Conservation (phyloP, 208 protist genomes). For the Crithidia sp. region DNA sequence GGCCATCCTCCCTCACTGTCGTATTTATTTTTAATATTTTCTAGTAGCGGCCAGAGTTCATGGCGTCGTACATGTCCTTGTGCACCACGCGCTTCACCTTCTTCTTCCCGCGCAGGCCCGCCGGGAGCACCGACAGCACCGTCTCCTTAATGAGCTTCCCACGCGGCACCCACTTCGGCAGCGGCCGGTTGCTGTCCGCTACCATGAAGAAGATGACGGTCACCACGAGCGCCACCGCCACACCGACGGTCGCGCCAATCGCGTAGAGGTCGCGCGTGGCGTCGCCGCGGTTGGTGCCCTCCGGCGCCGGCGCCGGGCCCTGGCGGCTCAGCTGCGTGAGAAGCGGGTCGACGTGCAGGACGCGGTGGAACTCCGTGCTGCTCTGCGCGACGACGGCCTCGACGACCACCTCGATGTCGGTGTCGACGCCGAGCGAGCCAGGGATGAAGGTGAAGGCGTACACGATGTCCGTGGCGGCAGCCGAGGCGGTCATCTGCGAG, state of each 20-base stretch:
- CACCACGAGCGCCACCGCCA: constrained; percentile 58
- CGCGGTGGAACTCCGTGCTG: constrained; percentile 57
- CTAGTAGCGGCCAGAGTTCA: constrained; percentile 80
- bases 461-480: constrained; percentile 35
- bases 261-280: constrained; percentile 58
- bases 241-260: constrained; percentile 55
- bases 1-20: no score
- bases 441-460: constrained; percentile 84
- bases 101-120: constrained; percentile 48
- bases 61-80: constrained; percentile 88
- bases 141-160: constrained; percentile 83
- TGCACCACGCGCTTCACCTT: constrained; percentile 64
- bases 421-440: constrained; percentile 52
- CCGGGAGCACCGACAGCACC: constrained; percentile 67
- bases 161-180: constrained; percentile 84
- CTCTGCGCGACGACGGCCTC: constrained; percentile 46
- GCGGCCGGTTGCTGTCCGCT: constrained; percentile 76
- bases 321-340: constrained; percentile 78
- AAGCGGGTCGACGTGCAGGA: constrained; percentile 73
- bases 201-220: constrained; percentile 73
- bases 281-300: constrained; percentile 1
- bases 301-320: constrained; percentile 37
- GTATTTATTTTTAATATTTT: no score
- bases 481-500: constrained; percentile 26
- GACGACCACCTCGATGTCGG: constrained; percentile 69